Evolutionary conservation across 1,284 basidiomycete genomes (phyloP), one percentile per base, ranked within the genome.

Genomic region (Sanghuangporus baumii): DNA sequence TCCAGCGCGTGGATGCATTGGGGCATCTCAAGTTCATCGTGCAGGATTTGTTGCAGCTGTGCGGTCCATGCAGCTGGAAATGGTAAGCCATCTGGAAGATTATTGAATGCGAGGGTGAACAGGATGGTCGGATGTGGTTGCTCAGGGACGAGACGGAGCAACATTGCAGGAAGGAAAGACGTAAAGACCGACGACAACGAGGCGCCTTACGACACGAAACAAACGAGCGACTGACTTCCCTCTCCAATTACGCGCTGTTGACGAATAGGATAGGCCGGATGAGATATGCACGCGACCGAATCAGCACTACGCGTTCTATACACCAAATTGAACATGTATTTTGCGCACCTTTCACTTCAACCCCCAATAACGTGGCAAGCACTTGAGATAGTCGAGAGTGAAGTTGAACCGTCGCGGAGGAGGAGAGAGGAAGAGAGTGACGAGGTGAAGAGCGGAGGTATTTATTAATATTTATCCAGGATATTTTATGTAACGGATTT

Each of bases 101-200:
- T 74, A 18, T 74, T 74, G 65, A 90, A 86, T 37, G 83, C 73
- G 58, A 93, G 74, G 36, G 81, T 84, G 75, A 92, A 91, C 71
- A 90, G 82, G 69, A 94, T 84, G 51, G 85, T 84, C 16, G 88
- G 83, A 50, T 84, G 78, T 1, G 80, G 76, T 1, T 77, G 69
- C 0, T 79, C 75, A 14, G 83, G 83, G 56, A 88, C 72, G 64
- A 93, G 81, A 69, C 83, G 82, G 66, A 93, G 83, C 63, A 88
- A 77, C 91, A 93, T 93, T 23, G 60, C 31, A n/a, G 52, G 9
- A 37, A 37, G 52, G 34, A 37, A 31, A 54, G 34, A 31, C 31
- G 52, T 34, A 51, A 26, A 51, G 52, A 31, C 31, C 12, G 31
- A 14, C 31, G 8, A 36, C 52, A 37, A 37, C 12, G 36, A n/a